Conservation (phyloP, 352 stramenopile species). For the Phytopythium delawarense region DNA sequence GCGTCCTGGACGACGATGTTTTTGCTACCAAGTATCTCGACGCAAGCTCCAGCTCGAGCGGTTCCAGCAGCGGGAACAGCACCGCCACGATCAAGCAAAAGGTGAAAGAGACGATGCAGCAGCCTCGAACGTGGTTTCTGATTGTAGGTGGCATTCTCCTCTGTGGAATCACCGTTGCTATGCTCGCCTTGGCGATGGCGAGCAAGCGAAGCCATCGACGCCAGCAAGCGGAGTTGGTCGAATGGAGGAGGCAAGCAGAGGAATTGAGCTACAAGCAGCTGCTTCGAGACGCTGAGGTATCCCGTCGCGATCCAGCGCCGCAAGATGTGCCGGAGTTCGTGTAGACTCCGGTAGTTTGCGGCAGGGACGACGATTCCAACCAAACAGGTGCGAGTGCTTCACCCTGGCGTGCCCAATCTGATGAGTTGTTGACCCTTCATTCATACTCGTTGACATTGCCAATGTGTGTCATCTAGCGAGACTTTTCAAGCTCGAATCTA, state of each 20-base stretch:
- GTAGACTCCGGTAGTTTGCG: background rate
- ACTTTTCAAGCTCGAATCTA: background rate
- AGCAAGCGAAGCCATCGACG: background rate
- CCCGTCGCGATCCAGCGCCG: background rate
- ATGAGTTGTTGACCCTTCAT: background rate
- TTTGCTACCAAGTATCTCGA: slow-evolving; percentile 32
- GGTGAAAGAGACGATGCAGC: slow-evolving; percentile 7
- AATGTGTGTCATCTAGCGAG: background rate
- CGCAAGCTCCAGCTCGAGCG: background rate
- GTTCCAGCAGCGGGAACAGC: background rate
- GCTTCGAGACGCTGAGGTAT: background rate
- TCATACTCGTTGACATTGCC: background rate
- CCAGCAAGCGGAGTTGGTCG: background rate
- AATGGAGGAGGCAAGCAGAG: slow-evolving; percentile 1
- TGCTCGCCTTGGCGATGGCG: background rate
- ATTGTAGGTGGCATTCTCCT: background rate
- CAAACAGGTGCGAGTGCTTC: background rate
- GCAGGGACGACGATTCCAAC: background rate
- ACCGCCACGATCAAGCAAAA: background rate
- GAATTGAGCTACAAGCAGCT: slow-evolving; percentile 3
- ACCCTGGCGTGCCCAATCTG: background rate
- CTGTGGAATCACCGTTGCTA: background rate
- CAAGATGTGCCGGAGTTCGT: background rate
- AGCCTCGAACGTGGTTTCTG: slow-evolving; percentile 7
- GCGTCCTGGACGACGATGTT: slow-evolving; percentile 27